Percentiles rank a stretch among this genome's conserved stretches.
Evolutionary conservation across 495 filamentous ascomycete species (phyloP).

Genomic region (Penicillium parvum): DNA sequence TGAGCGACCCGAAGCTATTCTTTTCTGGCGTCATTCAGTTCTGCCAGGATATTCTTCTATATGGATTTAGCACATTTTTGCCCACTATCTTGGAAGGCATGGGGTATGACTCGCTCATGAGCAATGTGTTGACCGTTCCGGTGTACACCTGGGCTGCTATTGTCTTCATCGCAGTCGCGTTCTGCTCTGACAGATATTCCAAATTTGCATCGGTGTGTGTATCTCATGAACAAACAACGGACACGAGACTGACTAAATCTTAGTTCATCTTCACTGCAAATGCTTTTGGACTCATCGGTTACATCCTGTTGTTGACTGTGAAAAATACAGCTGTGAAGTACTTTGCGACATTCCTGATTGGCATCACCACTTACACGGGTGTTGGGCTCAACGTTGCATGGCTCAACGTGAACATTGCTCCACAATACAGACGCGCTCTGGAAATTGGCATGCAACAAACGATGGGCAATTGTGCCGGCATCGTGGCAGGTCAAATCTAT

Average conservation of each 20-base stretch:
- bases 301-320: constrained; percentile 45
- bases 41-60: constrained; percentile 51
- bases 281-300: constrained; percentile 47
- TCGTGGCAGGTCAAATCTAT: constrained; percentile 52
- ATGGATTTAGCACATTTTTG: constrained; percentile 57
- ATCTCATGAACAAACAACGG: not conserved
- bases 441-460: constrained; percentile 56
- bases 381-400: constrained; percentile 52
- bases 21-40: constrained; percentile 49
- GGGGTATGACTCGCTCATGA: constrained; percentile 46
- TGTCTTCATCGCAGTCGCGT: constrained; percentile 39
- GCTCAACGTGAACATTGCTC: constrained; percentile 55
- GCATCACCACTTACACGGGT: constrained; percentile 46
- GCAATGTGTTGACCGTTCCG: constrained; percentile 44
- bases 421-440: constrained; percentile 52
- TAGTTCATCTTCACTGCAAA: constrained; percentile 40
- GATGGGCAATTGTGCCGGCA: constrained; percentile 53
- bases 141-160: constrained; percentile 42
- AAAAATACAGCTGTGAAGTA: constrained; percentile 44
- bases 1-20: constrained; percentile 37
- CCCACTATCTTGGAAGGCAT: constrained; percentile 52
- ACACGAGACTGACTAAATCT: constrained; percentile 2
- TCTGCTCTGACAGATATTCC: constrained; percentile 37
- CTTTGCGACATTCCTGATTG: constrained; percentile 53
- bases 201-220: constrained; percentile 30